phyloP scores from a whole-genome alignment of 331 rosid genomes.

The Quercus tomentella region DNA sequence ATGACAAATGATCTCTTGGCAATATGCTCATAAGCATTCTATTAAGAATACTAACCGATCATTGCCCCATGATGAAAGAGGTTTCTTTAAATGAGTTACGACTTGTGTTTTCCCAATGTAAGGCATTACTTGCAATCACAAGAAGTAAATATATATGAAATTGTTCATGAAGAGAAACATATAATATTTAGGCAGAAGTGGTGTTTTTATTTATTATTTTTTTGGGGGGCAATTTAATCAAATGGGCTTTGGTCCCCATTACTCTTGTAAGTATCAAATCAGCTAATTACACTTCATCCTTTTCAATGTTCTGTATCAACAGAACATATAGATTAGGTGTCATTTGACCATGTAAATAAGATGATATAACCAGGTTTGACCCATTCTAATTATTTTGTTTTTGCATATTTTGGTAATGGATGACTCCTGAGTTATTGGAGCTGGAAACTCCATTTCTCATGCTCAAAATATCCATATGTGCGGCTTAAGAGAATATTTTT shows the following conservation, averaged over 20 bases:
- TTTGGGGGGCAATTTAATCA: no score
- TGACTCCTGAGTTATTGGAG: not conserved
- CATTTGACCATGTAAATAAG: no score
- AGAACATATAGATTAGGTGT: not conserved
- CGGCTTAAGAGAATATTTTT: no score
- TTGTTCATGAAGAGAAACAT: not conserved
- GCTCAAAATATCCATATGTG: no score
- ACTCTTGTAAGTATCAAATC: not conserved
- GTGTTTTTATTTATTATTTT: no score
- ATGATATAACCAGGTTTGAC: not conserved
- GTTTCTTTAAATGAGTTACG: not conserved
- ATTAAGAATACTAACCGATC: not conserved
- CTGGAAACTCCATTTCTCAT: no score
- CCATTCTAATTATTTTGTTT: not conserved
- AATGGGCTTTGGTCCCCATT: not conserved
- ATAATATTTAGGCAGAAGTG: no score
- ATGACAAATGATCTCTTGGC: not conserved
- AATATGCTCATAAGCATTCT: not conserved
- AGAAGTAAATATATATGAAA: not conserved
- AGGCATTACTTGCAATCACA: not conserved
- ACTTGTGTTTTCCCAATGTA: not conserved
- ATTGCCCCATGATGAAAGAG: not conserved
- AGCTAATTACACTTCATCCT: not conserved
- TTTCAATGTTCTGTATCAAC: not conserved
- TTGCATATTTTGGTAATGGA: not conserved